A percentile compares a stretch with the other conserved stretches of the same genome.
Conservation (phyloP, 768 basidiomycete species). For the Mycena polygramma region DNA sequence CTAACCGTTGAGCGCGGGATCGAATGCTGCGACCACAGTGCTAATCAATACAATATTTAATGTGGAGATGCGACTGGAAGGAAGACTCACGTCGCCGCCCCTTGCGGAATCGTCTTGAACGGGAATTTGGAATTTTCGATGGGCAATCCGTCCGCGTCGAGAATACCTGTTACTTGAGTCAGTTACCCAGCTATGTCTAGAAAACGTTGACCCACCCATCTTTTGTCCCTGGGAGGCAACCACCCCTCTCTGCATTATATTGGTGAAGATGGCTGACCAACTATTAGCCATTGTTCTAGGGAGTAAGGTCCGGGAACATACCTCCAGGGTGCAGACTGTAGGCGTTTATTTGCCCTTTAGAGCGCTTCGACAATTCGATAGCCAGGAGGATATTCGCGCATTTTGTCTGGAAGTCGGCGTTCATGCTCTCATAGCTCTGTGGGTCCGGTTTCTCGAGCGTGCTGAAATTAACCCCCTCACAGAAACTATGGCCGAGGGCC, state of each 20-base stretch:
- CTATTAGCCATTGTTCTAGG: no score
- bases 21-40: no score
- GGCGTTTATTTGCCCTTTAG: slow-evolving; percentile 9
- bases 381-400: slow-evolving; percentile 28
- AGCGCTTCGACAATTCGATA: slow-evolving; percentile 19
- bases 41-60: no score
- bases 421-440: background rate
- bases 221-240: background rate
- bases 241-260: slow-evolving; percentile 1
- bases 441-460: slow-evolving; percentile 5
- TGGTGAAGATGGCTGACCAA: slow-evolving; percentile 24
- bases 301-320: background rate
- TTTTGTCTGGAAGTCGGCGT: slow-evolving; percentile 11
- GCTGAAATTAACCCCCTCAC: slow-evolving; percentile 13
- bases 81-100: no score
- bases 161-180: background rate
- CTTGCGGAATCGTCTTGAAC: slow-evolving; percentile 12
- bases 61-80: no score
- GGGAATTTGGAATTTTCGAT: background rate
- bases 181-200: background rate
- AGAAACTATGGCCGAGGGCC: background rate
- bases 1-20: no score
- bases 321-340: slow-evolving; percentile 28
- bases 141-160: slow-evolving; percentile 21
- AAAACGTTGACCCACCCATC: background rate